phyloP scores from a whole-genome alignment of 306 rosid species.

The Cicer bijugum region DNA sequence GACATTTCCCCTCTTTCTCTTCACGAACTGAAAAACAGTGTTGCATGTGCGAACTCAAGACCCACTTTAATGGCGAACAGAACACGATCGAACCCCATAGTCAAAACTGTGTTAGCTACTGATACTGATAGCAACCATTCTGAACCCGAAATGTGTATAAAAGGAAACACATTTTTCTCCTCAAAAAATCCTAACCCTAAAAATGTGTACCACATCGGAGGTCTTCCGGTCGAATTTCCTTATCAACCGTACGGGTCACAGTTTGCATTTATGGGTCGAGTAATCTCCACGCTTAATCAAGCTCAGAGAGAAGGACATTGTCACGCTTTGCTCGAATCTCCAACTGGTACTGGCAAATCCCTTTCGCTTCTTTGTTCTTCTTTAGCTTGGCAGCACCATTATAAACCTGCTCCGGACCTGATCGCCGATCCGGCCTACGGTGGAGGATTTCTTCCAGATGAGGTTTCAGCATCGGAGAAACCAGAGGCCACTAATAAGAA shows the following conservation, averaged over 20 bases:
- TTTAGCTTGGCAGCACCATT: constrained; percentile 87
- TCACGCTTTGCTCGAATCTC: constrained; percentile 94
- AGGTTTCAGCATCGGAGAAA: constrained; percentile 50
- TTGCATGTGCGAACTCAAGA: no score
- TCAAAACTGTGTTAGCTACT: no score
- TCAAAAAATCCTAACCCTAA: constrained; percentile 49
- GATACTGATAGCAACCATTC: not conserved
- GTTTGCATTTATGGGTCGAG: constrained; percentile 88
- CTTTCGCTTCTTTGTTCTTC: constrained; percentile 91
- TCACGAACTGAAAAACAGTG: no score
- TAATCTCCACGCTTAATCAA: constrained; percentile 81
- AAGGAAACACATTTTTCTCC: constrained; percentile 55
- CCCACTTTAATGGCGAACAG: no score
- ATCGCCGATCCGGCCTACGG: constrained; percentile 70
- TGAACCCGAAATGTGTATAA: not conserved
- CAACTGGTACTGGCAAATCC: constrained; percentile 93
- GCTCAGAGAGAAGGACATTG: constrained; percentile 84
- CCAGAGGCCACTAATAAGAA: constrained; percentile 52
- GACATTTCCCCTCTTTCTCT: no score
- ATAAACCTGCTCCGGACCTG: constrained; percentile 63
- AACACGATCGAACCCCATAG: no score
- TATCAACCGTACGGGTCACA: constrained; percentile 90
- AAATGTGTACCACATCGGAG: constrained; percentile 76
- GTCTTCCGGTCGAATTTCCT: constrained; percentile 83
- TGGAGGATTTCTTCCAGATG: constrained; percentile 82